A percentile compares a stretch with the other conserved stretches of the same genome.
Evolutionary conservation across 495 filamentous ascomycete genomes (phyloP).

Genomic region (Letharia lupina): DNA sequence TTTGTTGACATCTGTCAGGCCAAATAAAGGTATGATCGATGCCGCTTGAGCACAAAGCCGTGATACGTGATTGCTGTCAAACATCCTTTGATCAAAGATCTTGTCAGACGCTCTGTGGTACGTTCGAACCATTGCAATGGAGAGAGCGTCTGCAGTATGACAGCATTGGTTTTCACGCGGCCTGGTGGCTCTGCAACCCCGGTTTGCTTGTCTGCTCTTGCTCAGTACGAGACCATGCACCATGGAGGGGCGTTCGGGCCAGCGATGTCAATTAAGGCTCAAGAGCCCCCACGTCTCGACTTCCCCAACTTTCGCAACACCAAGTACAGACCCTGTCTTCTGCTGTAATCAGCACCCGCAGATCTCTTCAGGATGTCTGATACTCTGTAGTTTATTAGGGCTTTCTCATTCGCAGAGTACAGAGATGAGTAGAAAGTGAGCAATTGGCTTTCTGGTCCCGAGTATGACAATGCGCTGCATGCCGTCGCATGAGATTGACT

Average conservation of each 20-base stretch:
- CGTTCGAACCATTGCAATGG: background rate
- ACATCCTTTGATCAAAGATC: background rate
- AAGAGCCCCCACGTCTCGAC: background rate
- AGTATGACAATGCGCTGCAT: background rate
- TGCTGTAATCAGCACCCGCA: background rate
- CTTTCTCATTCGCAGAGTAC: background rate
- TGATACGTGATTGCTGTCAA: no score
- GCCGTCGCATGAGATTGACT: background rate
- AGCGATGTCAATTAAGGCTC: background rate
- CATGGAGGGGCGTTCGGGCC: background rate
- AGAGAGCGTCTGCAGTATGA: background rate
- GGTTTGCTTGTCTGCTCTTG: background rate
- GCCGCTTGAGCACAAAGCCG: no score
- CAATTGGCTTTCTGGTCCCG: background rate
- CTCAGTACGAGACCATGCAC: background rate
- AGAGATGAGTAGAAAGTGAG: background rate
- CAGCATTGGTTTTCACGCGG: background rate
- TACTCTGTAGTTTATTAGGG: background rate
- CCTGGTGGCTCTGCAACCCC: background rate
- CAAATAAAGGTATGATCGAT: no score
- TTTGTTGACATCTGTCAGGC: background rate
- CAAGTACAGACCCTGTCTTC: background rate
- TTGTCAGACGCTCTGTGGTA: background rate
- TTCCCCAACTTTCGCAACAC: background rate
- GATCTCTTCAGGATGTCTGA: background rate